phyloP scores from a whole-genome alignment of 2,329 filamentous ascomycete species.

The Paecilomyces fulvus region DNA sequence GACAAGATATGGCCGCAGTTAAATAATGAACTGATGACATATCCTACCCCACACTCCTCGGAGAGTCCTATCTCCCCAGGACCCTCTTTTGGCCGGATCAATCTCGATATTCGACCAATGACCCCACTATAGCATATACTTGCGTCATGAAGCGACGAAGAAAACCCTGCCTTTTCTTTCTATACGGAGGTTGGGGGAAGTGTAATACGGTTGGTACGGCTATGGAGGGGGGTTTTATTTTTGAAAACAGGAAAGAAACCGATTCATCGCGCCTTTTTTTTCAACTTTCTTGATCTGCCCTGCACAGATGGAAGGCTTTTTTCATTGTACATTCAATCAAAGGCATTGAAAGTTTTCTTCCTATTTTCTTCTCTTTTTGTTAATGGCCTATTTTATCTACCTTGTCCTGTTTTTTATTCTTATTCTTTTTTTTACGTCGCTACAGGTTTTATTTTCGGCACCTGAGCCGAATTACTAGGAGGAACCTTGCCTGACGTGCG shows the following conservation, averaged over 20 bases:
- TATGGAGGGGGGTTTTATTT: neutral
- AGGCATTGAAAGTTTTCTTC: neutral
- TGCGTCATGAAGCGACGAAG: neutral
- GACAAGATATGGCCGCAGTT: constrained; percentile 54
- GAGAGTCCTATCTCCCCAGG: neutral
- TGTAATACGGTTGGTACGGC: neutral
- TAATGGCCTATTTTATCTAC: neutral
- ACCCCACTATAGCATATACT: neutral
- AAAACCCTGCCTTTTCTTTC: neutral
- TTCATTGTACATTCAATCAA: neutral
- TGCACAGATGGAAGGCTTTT: neutral
- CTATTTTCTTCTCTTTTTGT: neutral
- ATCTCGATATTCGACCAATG: neutral
- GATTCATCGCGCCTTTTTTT: neutral
- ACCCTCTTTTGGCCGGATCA: neutral
- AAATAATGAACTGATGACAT: neutral
- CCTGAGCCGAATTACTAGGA: too few relatives aligned
- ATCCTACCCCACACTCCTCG: neutral
- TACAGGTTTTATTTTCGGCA: neutral
- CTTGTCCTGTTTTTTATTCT: neutral
- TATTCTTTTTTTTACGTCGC: neutral
- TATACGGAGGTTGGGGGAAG: neutral
- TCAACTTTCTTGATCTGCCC: neutral
- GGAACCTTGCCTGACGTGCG: too few relatives aligned
- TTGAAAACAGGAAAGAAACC: neutral